Evolutionary conservation across 345 rosid species (phyloP), one percentile per base, ranked within the genome.

Genomic region (Gossypium thurberi): DNA sequence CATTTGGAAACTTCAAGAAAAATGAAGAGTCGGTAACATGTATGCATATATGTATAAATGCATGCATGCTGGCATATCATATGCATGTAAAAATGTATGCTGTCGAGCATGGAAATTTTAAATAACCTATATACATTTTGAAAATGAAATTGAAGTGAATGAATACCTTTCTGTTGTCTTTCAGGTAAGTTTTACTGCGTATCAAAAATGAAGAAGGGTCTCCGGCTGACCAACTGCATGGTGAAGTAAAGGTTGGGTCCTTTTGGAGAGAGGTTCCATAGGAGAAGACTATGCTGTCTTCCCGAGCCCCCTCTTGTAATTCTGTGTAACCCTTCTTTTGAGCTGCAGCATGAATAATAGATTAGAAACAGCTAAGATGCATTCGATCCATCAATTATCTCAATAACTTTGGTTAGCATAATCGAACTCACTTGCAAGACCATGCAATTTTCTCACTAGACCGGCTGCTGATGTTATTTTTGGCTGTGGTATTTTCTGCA

Each of bases 381-480:
- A 75, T 56, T 28, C 14, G 10, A 71, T 48, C 61, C 11, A 37
- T 17, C 26, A 69, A 37, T 66, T 69, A 62, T 53, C 66, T 75
- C 53, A 13, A 51, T 26, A 18, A 75, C 18, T 28, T 51, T 46
- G 65, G 59, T 33, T 42, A 13, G 21, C 5, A 15, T 47, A 61
- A 26, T 42, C 21, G 73, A 58, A 76, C 83, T 80, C 58, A 85
- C 86, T 86, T 44, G 97, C 89, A 57, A 90, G 83, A 51, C 84
- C 94, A 11, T 95, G 99, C 83, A 95, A 81, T 75, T 88, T 92
- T 82, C 87, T 89, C 80, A 90, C 91, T 4, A 92, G 65, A 71
- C 83, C 82, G 70, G 92, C 82, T 43, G 97, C 90, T 56, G 93
- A 80, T 74, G 91, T 68, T 68, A 88, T 72, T 79, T 84, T 88